phyloP scores from a whole-genome alignment of 345 rosid genomes.

The Populus davidiana region DNA sequence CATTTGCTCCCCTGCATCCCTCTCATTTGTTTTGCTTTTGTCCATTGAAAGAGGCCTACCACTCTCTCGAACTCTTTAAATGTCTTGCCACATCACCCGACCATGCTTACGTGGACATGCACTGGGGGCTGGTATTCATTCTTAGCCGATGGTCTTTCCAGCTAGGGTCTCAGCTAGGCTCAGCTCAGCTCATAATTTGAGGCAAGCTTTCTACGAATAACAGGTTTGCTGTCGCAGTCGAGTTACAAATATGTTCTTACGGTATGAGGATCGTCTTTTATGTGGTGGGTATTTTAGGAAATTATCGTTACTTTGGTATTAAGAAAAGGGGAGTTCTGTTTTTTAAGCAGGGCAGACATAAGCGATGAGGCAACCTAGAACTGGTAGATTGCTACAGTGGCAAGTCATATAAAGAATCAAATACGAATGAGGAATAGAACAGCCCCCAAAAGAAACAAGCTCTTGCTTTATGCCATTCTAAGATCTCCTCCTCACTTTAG shows the following conservation, averaged over 20 bases:
- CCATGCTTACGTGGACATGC: slow-evolving; percentile 33
- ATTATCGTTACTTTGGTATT: slow-evolving; percentile 10
- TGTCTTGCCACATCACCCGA: slow-evolving; percentile 39
- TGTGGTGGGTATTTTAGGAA: slow-evolving; percentile 3
- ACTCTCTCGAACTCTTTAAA: slow-evolving; percentile 26
- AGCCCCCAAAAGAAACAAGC: slow-evolving; percentile 25
- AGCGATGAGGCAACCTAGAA: slow-evolving; percentile 9
- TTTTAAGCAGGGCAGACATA: slow-evolving; percentile 3
- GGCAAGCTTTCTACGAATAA: slow-evolving; percentile 19
- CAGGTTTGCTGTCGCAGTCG: slow-evolving; percentile 10
- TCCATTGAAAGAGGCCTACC: slow-evolving; percentile 30
- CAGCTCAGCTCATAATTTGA: slow-evolving; percentile 18
- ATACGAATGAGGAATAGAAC: slow-evolving; percentile 17
- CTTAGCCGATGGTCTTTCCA: not conserved
- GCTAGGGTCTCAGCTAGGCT: not conserved
- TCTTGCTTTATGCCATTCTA: slow-evolving; percentile 28
- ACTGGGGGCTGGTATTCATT: slow-evolving; percentile 10
- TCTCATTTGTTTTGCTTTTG: slow-evolving; percentile 52
- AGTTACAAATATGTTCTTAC: not conserved
- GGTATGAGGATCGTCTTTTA: not conserved
- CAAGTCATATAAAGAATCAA: slow-evolving; percentile 18
- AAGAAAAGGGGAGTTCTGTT: slow-evolving; percentile 16
- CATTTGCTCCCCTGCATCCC: slow-evolving; percentile 40
- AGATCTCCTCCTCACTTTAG: slow-evolving; percentile 27
- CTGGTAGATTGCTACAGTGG: slow-evolving; percentile 18